Base-by-base conservation (phyloP, 306 rosid species). In the Astragalus glycyphyllos region DNA sequence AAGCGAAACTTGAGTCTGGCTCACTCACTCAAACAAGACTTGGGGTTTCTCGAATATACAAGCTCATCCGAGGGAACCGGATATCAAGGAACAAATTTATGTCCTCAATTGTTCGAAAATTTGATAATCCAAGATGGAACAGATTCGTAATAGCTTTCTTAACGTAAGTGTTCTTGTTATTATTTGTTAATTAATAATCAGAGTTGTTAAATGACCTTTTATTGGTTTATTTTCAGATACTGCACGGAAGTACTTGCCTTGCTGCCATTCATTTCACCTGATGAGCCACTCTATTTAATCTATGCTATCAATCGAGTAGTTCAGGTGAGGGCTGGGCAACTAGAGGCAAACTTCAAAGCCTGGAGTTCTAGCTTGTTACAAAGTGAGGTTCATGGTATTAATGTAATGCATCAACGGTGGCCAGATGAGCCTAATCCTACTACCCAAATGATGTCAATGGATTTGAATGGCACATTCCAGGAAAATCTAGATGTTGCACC, bases 31-130 rank as follows among this genome's bases (percentile, higher is more conserved):
- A 94, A 79, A 93, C 96, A 20, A 89, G 96, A 74, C 89, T 87
- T 66, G 99, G 99, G 64, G 97, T 94, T 76, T 94, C 97, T 82
- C 86, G 99, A 86, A 94, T 94, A 75, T 94, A 94, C 88, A 94
- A 91, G 92, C 99, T 94, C 64, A 94, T 94, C 58, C 95, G 99
- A 60, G 95, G 82, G 49, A 94, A 91, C 65, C 86, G 97, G 51
- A 73, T 83, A 69, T 89, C 99, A 37, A 89, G 99, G 86, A 94
- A 94, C 84, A 94, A 91, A 77, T 94, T 94, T 80, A 87, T 94
- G 90, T 80, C 97, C 68, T 94, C 99, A 4, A 94, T 94, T 67
- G 88, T 91, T 55, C 92, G 99, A 37, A 94, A 94, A 72, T 94
- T 90, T 65, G 99, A 94, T 67, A 82, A 77, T 60, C 90, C 96